phyloP scores from a whole-genome alignment of 164 flowering plant species.

The Vitis vinifera region DNA sequence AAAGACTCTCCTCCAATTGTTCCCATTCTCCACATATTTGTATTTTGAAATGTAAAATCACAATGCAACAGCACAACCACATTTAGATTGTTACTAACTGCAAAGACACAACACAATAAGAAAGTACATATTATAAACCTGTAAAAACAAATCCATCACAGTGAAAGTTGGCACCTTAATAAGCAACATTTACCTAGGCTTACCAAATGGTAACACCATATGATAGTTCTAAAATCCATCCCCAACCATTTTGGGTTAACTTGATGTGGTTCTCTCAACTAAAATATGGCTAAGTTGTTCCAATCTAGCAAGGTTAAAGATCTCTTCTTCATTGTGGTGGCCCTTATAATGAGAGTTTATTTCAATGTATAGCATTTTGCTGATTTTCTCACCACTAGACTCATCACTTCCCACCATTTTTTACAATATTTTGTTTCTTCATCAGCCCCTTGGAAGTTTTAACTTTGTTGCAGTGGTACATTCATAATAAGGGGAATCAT shows the following conservation, averaged over 20 bases:
- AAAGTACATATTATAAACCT: background rate
- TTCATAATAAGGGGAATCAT: too few species aligned
- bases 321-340: too few species aligned
- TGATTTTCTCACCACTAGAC: too few species aligned
- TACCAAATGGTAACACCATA: background rate
- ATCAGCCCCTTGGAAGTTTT: too few species aligned
- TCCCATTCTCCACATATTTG: background rate
- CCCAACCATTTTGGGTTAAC: background rate
- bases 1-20: background rate
- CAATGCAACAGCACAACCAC: too few species aligned
- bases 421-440: too few species aligned
- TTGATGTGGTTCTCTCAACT: background rate
- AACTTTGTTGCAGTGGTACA: too few species aligned
- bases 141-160: background rate
- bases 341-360: too few species aligned
- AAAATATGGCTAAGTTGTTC: background rate
- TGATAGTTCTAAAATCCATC: background rate
- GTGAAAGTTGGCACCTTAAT: background rate
- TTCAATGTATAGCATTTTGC: too few species aligned
- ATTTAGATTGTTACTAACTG: background rate
- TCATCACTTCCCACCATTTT: too few species aligned
- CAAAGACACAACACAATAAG: background rate
- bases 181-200: background rate
- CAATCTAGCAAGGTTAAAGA: too few species aligned
- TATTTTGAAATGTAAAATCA: too few species aligned